Conservation (phyloP, 768 basidiomycete species). For the Rhizopogon vulgaris region DNA sequence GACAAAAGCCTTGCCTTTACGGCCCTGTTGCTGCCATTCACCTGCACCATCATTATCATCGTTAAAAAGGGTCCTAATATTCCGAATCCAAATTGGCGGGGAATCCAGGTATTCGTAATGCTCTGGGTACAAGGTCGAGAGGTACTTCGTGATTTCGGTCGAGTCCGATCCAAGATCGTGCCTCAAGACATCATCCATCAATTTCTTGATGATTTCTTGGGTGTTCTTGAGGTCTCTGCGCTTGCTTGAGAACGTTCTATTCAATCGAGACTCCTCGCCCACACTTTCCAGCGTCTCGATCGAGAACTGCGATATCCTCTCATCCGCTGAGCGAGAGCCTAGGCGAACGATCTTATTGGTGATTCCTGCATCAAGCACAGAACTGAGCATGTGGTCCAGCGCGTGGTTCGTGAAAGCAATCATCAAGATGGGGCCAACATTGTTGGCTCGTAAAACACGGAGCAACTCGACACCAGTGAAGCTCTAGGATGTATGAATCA, state of each 20-base stretch:
- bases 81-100: slow-evolving; percentile 46
- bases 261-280: slow-evolving; percentile 36
- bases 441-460: slow-evolving; percentile 52
- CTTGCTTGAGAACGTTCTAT: slow-evolving; percentile 26
- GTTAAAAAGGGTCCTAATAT: slow-evolving; percentile 14
- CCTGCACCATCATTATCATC: slow-evolving; percentile 11
- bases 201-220: slow-evolving; percentile 38
- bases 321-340: slow-evolving; percentile 58
- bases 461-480: slow-evolving; percentile 67
- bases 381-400: slow-evolving; percentile 63
- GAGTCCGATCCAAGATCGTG: slow-evolving; percentile 28
- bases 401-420: slow-evolving; percentile 77
- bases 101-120: slow-evolving; percentile 34
- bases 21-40: slow-evolving; percentile 31
- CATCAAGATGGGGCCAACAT: slow-evolving; percentile 47
- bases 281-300: slow-evolving; percentile 52
- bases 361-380: slow-evolving; percentile 59
- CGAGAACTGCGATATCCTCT: slow-evolving; percentile 53
- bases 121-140: slow-evolving; percentile 42
- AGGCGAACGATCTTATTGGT: slow-evolving; percentile 61
- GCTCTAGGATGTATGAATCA: slow-evolving; percentile 32
- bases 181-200: slow-evolving; percentile 39
- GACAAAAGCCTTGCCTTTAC: slow-evolving; percentile 12
- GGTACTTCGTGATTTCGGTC: slow-evolving; percentile 33
- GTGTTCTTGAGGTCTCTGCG: slow-evolving; percentile 36